These are phyloP conservation scores for Knufia fluminis DNA, from an alignment of 2,329 filamentous ascomycete species.

Conservation along the genomic window DNA sequence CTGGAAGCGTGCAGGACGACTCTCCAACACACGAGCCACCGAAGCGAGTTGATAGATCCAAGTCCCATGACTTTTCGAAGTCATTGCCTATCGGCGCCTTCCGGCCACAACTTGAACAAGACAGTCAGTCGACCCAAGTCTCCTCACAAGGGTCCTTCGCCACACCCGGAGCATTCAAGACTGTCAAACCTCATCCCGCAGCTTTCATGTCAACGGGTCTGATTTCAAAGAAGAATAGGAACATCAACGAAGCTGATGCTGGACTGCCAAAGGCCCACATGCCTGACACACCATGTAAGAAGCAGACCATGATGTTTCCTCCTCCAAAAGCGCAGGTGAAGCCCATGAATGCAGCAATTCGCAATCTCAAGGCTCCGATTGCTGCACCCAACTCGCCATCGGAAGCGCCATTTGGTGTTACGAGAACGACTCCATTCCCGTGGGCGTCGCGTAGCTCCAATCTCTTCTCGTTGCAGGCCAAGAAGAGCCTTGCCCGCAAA, in stretches of 20 bases:
- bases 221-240: constrained; percentile 87
- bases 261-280: constrained; percentile 56
- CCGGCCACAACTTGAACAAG: constrained; percentile 41
- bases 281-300: constrained; percentile 95
- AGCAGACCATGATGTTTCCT: constrained; percentile 60
- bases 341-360: constrained; percentile 53
- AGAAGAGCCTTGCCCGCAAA: constrained; percentile 42
- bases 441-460: constrained; percentile 53
- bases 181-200: constrained; percentile 64
- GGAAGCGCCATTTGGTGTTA: constrained; percentile 50
- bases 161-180: constrained; percentile 68
- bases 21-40: constrained; percentile 55
- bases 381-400: constrained; percentile 75
- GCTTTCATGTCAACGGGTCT: constrained; percentile 92
- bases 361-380: constrained; percentile 62
- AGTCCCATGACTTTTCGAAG: constrained; percentile 43
- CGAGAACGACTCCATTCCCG: constrained; percentile 55
- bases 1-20: constrained; percentile 67
- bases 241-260: constrained; percentile 57
- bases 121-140: constrained; percentile 38
- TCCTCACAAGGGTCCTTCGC: constrained; percentile 49
- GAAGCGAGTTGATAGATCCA: constrained; percentile 39
- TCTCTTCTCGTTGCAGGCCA: constrained; percentile 51
- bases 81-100: constrained; percentile 62
- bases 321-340: constrained; percentile 45